phyloP scores from a whole-genome alignment of 139 green algal genomes.

The Chlorella sp. region DNA sequence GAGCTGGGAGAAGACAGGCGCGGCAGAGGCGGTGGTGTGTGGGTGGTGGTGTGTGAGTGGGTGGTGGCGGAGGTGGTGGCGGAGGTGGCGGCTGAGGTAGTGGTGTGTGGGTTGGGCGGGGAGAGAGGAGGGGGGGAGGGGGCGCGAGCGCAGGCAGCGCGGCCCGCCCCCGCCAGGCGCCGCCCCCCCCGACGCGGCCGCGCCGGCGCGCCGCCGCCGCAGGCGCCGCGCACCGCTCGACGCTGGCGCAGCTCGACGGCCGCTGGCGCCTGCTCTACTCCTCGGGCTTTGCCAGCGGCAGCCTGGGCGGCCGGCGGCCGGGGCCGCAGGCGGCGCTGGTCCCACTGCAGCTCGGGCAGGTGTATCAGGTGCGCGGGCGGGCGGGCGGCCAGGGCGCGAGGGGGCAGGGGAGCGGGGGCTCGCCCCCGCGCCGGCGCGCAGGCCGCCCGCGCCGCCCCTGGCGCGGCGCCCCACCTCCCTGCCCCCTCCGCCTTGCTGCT shows the following conservation, averaged over 20 bases:
- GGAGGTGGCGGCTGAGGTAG: not conserved
- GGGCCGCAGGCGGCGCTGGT: slow-evolving; percentile 50
- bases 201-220: no score
- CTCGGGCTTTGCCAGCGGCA: slow-evolving; percentile 50
- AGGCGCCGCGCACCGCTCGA: no score
- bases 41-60: not conserved
- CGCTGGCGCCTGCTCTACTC: slow-evolving; percentile 58
- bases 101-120: not conserved
- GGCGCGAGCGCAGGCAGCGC: no score
- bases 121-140: not conserved
- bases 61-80: not conserved
- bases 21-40: not conserved
- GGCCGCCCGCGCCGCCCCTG: no score
- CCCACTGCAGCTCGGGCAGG: slow-evolving; percentile 53
- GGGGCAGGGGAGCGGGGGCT: no score
- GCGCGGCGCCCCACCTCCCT: no score
- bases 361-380: no score
- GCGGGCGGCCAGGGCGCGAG: no score
- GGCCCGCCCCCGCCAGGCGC: no score
- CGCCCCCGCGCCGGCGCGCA: no score
- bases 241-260: slow-evolving; percentile 50
- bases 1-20: slow-evolving; percentile 18
- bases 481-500: no score
- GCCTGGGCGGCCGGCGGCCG: slow-evolving; percentile 55
- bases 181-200: no score